phyloP scores from a whole-genome alignment of 2,329 filamentous ascomycete genomes.

The Malbranchea cinnamomea region DNA sequence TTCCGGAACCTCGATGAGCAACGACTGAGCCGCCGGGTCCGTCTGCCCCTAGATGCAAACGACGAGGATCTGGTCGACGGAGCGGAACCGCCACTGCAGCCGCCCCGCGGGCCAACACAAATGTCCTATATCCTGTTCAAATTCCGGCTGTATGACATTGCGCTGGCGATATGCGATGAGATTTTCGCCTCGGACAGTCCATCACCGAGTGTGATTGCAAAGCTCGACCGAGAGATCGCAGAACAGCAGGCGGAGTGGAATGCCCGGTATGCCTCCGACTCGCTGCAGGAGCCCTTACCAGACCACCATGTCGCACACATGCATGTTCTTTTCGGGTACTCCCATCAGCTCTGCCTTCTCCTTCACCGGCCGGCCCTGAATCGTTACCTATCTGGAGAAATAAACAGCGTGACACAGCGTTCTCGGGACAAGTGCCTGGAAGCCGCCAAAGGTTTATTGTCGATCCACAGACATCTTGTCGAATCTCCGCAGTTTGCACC shows the following conservation, averaged over 20 bases:
- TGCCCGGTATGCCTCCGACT: slow-evolving; percentile 16
- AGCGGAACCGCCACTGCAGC: slow-evolving; percentile 11
- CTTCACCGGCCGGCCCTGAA: slow-evolving; percentile 22
- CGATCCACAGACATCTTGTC: slow-evolving; percentile 19
- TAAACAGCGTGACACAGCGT: slow-evolving; percentile 16
- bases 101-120: slow-evolving; percentile 21
- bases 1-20: slow-evolving; percentile 22
- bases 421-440: slow-evolving; percentile 20
- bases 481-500: slow-evolving; percentile 19
- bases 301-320: slow-evolving; percentile 24
- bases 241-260: slow-evolving; percentile 19
- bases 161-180: slow-evolving; percentile 21
- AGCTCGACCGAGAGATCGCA: slow-evolving; percentile 19
- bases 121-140: slow-evolving; percentile 28
- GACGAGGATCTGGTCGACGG: slow-evolving; percentile 20
- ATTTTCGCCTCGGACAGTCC: slow-evolving; percentile 18
- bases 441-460: slow-evolving; percentile 20
- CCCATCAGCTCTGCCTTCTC: slow-evolving; percentile 24
- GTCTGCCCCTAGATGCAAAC: slow-evolving; percentile 22
- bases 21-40: slow-evolving; percentile 16
- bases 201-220: slow-evolving; percentile 11
- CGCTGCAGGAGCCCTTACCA: slow-evolving; percentile 14
- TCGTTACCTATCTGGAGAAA: slow-evolving; percentile 19
- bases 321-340: slow-evolving; percentile 27
- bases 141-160: slow-evolving; percentile 22